Percentiles rank a stretch among this genome's conserved stretches.
Conservation (phyloP, 2,329 filamentous ascomycete genomes). For the Leptographium flavum region DNA sequence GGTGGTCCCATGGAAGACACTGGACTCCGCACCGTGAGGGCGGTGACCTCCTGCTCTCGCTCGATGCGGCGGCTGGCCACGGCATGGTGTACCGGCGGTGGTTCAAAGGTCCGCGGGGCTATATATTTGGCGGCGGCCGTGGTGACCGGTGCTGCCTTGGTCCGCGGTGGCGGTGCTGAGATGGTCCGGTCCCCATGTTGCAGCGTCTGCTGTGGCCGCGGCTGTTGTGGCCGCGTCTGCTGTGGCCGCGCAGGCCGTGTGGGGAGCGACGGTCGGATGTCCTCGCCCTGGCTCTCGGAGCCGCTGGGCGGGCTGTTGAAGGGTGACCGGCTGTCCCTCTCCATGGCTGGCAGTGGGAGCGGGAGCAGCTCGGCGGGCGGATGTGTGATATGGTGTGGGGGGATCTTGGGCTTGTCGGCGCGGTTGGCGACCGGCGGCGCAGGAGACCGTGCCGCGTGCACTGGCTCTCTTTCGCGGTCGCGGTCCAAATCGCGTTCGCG, state of each 20-base stretch:
- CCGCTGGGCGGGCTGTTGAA: conserved; percentile 79
- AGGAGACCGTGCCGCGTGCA: conserved; percentile 19
- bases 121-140: background rate
- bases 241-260: conserved; percentile 35
- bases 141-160: background rate
- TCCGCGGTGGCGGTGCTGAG: conserved; percentile 1
- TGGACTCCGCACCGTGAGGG: conserved; percentile 5
- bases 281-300: conserved; percentile 41
- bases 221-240: too few relatives aligned
- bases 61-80: conserved; percentile 29
- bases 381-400: conserved; percentile 11
- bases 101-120: conserved; percentile 24
- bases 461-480: background rate
- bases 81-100: conserved; percentile 37
- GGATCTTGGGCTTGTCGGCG: conserved; percentile 48
- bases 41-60: conserved; percentile 25
- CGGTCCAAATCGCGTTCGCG: conserved; percentile 9
- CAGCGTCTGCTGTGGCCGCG: too few relatives aligned
- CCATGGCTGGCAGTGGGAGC: background rate
- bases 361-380: background rate
- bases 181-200: conserved; percentile 10
- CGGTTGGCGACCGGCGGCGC: conserved; percentile 71
- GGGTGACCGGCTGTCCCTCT: conserved; percentile 50
- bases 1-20: conserved; percentile 27
- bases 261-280: conserved; percentile 34